Base-by-base conservation (phyloP, 2,329 filamentous ascomycete genomes). In the Xylogone sp. region DNA sequence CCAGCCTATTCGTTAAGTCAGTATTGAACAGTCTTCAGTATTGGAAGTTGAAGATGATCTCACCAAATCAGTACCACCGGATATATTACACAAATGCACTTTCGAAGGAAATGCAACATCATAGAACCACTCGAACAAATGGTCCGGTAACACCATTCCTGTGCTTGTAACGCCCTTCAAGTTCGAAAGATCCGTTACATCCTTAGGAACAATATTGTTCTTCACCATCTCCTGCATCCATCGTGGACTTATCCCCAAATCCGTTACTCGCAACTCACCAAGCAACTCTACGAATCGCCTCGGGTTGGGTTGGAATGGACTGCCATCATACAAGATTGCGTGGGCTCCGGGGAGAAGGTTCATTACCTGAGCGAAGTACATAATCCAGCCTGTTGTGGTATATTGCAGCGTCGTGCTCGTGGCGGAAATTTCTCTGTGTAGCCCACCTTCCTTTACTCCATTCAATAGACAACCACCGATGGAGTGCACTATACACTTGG, bases 401-500 rank as follows among this genome's bases (percentile, higher is more conserved):
- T 82, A 85, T 62, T 86, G 82, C 29, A 85, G 57, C 8, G 69
- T 64, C 0, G 75, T 72, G 16, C 66, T 75, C 1, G 71, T 65
- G 0, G 74, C 64, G 0, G 66, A 66, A 42, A 75, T 59, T 46
- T 78, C 71, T 6, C 72, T 66, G 57, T 85, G 80, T 20, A 85
- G 62, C 20, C 64, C 68, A 1, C 71, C 73, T 65, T 95, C 90
- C 63, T 92, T 85, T 42, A 67, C 68, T 2, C 65, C 63, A 46
- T 69, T 88, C 56, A 90, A 56, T 24, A 88, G 67, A 1, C 81
- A 70, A 0, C 86, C 84, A 3, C 87, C 87, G 1, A 82, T 78
- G 1, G 83, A 85, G 66, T 96, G 90, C 2, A 93, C 88, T 56
- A 95, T 94, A 53, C 88, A 91, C 64, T 95, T 95, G 12, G 90